Conservation (phyloP, 2,329 filamentous ascomycete genomes). For the Chalara sp. region DNA sequence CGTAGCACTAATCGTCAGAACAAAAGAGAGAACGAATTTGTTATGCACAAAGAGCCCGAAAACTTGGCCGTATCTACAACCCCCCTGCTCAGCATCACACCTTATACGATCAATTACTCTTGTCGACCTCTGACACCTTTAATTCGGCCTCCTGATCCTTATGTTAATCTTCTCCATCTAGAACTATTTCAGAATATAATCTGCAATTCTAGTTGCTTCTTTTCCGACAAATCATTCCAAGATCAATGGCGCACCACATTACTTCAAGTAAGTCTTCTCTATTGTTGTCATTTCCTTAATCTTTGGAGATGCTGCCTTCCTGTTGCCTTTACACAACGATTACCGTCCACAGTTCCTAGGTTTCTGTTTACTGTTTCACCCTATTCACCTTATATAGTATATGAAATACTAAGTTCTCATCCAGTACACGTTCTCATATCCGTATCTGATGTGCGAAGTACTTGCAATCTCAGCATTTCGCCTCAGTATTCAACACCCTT, state of each 20-base stretch:
- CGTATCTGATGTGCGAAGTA: background rate
- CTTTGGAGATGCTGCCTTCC: too few species aligned
- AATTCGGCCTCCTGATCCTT: background rate
- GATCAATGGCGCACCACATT: too few species aligned
- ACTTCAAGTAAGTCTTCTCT: too few species aligned
- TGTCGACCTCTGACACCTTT: background rate
- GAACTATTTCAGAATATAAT: too few species aligned
- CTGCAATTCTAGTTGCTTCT: too few species aligned
- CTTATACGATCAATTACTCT: background rate
- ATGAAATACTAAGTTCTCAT: background rate
- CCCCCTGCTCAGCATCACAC: background rate
- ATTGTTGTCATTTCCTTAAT: too few species aligned
- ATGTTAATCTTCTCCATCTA: too few species aligned
- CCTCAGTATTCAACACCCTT: background rate
- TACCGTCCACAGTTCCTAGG: too few species aligned
- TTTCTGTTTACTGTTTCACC: too few species aligned
- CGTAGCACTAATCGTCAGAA: background rate
- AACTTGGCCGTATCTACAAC: background rate
- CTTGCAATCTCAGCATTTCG: background rate
- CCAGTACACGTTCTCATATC: background rate
- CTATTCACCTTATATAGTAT: too few species aligned
- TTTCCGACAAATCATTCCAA: too few species aligned
- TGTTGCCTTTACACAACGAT: too few species aligned
- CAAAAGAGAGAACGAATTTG: background rate
- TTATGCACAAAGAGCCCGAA: background rate